Conservation (phyloP, 768 basidiomycete genomes). For the Boletus tylopilopsis region DNA sequence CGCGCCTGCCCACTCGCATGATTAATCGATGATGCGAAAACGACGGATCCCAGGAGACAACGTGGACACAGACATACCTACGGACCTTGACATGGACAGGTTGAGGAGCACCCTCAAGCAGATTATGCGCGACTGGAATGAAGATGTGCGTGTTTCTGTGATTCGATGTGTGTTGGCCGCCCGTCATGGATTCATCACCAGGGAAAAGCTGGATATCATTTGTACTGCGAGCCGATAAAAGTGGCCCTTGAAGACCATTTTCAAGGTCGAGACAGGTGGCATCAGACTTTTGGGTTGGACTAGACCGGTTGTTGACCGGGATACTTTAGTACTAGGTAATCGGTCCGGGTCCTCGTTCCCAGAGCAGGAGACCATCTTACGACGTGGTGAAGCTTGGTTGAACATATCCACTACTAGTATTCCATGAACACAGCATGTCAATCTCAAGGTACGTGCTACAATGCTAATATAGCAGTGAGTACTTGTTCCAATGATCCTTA, state of each 20-base stretch:
- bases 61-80: constrained; percentile 29
- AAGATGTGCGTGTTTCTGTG: constrained; percentile 48
- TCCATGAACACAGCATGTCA: too few species aligned
- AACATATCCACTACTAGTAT: constrained; percentile 16
- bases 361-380: constrained; percentile 87
- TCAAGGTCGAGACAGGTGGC: constrained; percentile 49
- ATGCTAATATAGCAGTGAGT: too few species aligned
- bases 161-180: neutral
- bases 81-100: constrained; percentile 85
- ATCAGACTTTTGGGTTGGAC: neutral
- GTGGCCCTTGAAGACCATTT: constrained; percentile 68
- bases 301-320: neutral
- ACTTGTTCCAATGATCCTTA: too few species aligned
- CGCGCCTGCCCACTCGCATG: too few species aligned
- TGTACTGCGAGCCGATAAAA: constrained; percentile 79
- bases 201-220: constrained; percentile 74
- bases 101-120: constrained; percentile 89
- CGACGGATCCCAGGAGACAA: constrained; percentile 11
- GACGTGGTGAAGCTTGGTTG: constrained; percentile 81
- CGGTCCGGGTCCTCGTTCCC: constrained; percentile 77
- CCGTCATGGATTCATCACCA: constrained; percentile 25
- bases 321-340: constrained; percentile 38
- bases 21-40: constrained; percentile 46
- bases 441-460: too few species aligned
- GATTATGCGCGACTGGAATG: constrained; percentile 91